phyloP scores from a whole-genome alignment of 805 yeast genomes.

The Teunomyces atbi region DNA sequence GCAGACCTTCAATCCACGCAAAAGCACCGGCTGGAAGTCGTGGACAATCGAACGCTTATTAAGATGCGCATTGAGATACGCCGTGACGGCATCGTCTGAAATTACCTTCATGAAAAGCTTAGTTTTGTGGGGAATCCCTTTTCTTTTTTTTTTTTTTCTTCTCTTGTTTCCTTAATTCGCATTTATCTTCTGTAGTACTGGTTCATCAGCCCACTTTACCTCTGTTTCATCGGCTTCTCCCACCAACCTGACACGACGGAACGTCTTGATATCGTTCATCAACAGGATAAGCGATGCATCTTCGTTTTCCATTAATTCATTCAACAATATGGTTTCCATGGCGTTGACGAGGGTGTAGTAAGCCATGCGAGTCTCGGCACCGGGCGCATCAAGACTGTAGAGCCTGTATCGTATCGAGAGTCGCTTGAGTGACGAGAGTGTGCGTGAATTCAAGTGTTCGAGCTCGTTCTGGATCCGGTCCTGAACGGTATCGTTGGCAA shows the following conservation, averaged over 20 bases:
- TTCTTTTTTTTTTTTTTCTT: not conserved
- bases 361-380: slow-evolving; percentile 9
- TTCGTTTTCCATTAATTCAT: slow-evolving; percentile 5
- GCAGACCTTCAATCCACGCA: slow-evolving; percentile 28
- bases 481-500: slow-evolving; percentile 15
- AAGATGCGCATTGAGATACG: slow-evolving; percentile 26
- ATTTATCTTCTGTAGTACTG: not conserved
- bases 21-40: slow-evolving; percentile 35
- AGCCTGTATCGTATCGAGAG: slow-evolving; percentile 32
- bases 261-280: slow-evolving; percentile 5
- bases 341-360: slow-evolving; percentile 15
- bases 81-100: slow-evolving; percentile 29
- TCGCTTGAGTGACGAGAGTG: slow-evolving; percentile 29
- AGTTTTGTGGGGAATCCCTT: too few species aligned
- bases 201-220: slow-evolving; percentile 3
- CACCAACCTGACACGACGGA: slow-evolving; percentile 7
- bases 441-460: slow-evolving; percentile 11
- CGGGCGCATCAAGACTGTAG: slow-evolving; percentile 18
- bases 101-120: slow-evolving; percentile 24
- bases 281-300: not conserved
- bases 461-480: slow-evolving; percentile 14
- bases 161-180: not conserved
- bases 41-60: slow-evolving; percentile 19
- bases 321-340: slow-evolving; percentile 11
- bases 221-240: slow-evolving; percentile 1